Conservation (phyloP, 2,329 filamentous ascomycete species). For the Cladosporium austrohemisphaericum region DNA sequence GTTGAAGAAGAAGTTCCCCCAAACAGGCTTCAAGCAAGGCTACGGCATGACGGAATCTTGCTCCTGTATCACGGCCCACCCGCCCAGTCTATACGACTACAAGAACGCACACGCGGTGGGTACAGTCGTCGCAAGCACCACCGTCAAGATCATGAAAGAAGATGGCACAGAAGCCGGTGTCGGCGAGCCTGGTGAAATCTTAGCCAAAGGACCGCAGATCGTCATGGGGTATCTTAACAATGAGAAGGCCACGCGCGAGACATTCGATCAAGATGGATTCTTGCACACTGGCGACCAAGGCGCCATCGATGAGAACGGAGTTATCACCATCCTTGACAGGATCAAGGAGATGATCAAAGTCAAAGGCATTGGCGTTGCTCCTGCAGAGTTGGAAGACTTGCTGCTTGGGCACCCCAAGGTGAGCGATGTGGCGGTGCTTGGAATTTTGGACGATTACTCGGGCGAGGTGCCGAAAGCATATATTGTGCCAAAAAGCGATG, state of each 20-base stretch:
- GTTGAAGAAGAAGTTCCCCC: conserved; percentile 54
- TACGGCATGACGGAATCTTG: conserved; percentile 68
- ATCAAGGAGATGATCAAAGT: conserved; percentile 66
- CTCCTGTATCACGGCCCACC: conserved; percentile 60
- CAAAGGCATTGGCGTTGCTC: conserved; percentile 59
- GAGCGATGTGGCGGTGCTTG: conserved; percentile 56
- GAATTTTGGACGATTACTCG: conserved; percentile 52
- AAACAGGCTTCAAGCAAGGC: conserved; percentile 60
- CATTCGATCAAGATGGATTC: conserved; percentile 45
- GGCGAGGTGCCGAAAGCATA: conserved; percentile 58
- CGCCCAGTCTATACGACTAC: conserved; percentile 54
- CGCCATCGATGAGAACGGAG: conserved; percentile 50
- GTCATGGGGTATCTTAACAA: conserved; percentile 30
- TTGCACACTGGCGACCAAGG: conserved; percentile 56
- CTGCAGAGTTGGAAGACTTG: conserved; percentile 60
- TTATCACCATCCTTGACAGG: conserved; percentile 56
- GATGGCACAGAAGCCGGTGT: conserved; percentile 52
- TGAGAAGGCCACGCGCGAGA: conserved; percentile 37
- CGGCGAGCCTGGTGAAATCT: conserved; percentile 48
- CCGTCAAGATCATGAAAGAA: conserved; percentile 57
- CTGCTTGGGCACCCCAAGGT: conserved; percentile 55
- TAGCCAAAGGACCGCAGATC: conserved; percentile 25
- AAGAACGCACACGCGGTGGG: conserved; percentile 56
- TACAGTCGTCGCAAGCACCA: conserved; percentile 55
- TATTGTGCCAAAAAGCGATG: conserved; percentile 45